phyloP scores from a whole-genome alignment of 2,329 filamentous ascomycete genomes.

The Corinectria fuckeliana region DNA sequence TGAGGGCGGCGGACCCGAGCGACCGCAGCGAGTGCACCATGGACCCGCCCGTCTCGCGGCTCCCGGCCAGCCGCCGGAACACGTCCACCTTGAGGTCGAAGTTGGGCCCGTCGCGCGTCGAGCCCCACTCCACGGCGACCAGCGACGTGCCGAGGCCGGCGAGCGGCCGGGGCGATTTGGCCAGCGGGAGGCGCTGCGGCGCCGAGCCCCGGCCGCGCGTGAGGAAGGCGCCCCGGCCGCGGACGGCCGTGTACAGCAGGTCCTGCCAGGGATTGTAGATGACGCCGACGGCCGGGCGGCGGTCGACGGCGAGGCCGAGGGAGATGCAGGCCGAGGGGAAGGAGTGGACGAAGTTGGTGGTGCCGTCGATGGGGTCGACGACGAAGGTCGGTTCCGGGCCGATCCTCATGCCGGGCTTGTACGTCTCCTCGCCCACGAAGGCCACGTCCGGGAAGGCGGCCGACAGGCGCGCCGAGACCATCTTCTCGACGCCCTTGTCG shows the following conservation, averaged over 20 bases:
- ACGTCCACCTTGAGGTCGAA: conserved; percentile 72
- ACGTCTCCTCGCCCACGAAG: conserved; percentile 81
- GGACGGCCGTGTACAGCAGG: conserved; percentile 71
- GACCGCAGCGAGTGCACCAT: conserved; percentile 81
- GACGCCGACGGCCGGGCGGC: conserved; percentile 70
- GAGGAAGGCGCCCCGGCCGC: conserved; percentile 70
- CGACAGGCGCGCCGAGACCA: conserved; percentile 61
- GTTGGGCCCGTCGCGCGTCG: conserved; percentile 70
- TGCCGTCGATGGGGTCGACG: conserved; percentile 82
- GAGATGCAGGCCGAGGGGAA: conserved; percentile 80
- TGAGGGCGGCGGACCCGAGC: conserved; percentile 76
- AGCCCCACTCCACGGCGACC: conserved; percentile 77
- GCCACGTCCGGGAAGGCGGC: conserved; percentile 60
- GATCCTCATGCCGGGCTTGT: conserved; percentile 68
- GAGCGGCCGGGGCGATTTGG: conserved; percentile 60
- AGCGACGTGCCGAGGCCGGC: conserved; percentile 67
- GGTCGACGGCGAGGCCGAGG: conserved; percentile 71
- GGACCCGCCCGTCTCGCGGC: conserved; percentile 67
- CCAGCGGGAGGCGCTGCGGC: conserved; percentile 49
- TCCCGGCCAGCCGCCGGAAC: conserved; percentile 66
- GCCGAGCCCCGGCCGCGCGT: conserved; percentile 52
- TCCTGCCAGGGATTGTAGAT: conserved; percentile 82
- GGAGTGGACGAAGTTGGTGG: conserved; percentile 80
- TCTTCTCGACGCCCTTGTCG: conserved; percentile 69
- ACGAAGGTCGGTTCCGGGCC: conserved; percentile 76